Base-by-base conservation (phyloP, 2,329 filamentous ascomycete species). In the Zalaria obscura region DNA sequence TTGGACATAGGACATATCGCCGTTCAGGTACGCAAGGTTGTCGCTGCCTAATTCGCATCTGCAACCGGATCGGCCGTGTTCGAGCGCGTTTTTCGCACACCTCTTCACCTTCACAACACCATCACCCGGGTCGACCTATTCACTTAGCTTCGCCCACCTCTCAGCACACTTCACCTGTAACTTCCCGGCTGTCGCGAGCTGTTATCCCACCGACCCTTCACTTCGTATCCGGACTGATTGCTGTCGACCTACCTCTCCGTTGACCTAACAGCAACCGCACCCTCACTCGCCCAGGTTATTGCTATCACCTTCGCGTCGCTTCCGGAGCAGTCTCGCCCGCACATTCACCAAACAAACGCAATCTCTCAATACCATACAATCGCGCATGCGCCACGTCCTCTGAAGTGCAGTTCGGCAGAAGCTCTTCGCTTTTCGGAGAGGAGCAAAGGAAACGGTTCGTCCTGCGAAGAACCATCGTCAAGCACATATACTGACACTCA, bases 71-170 rank as follows among this genome's bases (percentile, higher is more conserved):
- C 18, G 18, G 18, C 18, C 18, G 18, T 18, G 18, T 18, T 18
- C 18, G 18, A 18, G 18, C 18, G 18, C 18, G 18, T 18, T 18
- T 18, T 18, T 18, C 18, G 34, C 34, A 36, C 6, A 36, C 6
- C 34, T 18, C 18, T 18, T 18, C 18, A 18, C 18, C 18, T 18
- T 18, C 18, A 18, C 18, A 18, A 18, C 18, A 18, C 18, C 18
- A 18, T 18, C 18, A 18, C 18, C 3, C n/a, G 36, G 46, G 49
- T 50, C 53, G 55, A 57, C 48, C 55, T 57, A 56, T 57, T 57
- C 47, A 56, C 47, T 57, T 55, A 56, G 55, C 48, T 45, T 50
- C 53, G 50, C 51, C 50, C 36, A 38, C 25, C 38, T 36, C 33
- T n/a, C 36, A n/a, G 39, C 39, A 39, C 38, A 39, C 38, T 33